phyloP scores from a whole-genome alignment of 1,284 basidiomycete genomes.

The Pseudozyma flocculosa region DNA sequence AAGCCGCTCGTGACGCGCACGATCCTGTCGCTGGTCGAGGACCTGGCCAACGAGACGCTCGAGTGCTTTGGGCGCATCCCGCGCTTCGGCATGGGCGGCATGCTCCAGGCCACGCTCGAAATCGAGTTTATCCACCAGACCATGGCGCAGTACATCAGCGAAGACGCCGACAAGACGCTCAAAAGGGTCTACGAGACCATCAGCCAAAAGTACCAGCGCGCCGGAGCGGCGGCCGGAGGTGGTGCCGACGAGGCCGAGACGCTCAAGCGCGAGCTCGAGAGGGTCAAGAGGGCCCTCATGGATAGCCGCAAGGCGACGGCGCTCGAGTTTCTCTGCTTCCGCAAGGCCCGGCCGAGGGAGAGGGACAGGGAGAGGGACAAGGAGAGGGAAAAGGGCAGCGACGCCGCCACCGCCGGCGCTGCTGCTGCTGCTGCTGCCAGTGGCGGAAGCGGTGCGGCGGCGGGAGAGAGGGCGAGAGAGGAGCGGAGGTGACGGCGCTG shows the following conservation, averaged over 20 bases:
- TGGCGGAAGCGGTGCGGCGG: too few relatives aligned
- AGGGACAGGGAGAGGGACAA: background rate
- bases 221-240: slow-evolving; percentile 2
- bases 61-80: slow-evolving; percentile 80
- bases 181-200: slow-evolving; percentile 92
- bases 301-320: slow-evolving; percentile 86
- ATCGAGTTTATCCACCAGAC: slow-evolving; percentile 99
- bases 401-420: background rate
- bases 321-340: slow-evolving; percentile 83
- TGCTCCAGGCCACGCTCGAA: slow-evolving; percentile 96
- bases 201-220: slow-evolving; percentile 72
- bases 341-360: slow-evolving; percentile 14
- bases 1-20: slow-evolving; percentile 75
- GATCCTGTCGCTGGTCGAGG: slow-evolving; percentile 78
- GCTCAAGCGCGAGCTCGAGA: slow-evolving; percentile 70
- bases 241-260: slow-evolving; percentile 63
- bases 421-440: too few relatives aligned
- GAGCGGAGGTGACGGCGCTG: too few relatives aligned
- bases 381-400: background rate
- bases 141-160: slow-evolving; percentile 80
- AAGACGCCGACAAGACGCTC: slow-evolving; percentile 75
- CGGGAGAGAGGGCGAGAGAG: too few relatives aligned
- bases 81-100: slow-evolving; percentile 94
- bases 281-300: slow-evolving; percentile 82
- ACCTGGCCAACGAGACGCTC: slow-evolving; percentile 77